Base-by-base conservation (phyloP, 345 rosid species). In the Brassica incana region DNA sequence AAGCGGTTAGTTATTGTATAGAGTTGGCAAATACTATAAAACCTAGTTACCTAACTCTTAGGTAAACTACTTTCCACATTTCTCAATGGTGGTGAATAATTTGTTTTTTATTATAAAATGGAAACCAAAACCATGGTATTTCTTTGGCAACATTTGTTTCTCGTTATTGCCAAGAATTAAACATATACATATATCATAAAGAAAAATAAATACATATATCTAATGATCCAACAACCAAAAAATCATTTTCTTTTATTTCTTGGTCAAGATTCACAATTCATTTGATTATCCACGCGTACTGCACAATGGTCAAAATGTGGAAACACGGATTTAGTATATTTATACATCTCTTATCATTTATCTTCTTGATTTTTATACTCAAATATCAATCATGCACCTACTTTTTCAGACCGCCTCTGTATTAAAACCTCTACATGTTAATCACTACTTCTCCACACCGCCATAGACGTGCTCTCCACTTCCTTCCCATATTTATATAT, bases 401-500 rank as follows among this genome's bases (percentile, higher is more conserved):
- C 67, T 64, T 64, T 30, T 45, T 73, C 32, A 43, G 33, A 54
- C 60, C 60, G 10, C 60, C 60, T 54, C 60, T 16, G 60, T 54
- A 54, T 54, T 54, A 15, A 54, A 54, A 73, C 23, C 27, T 8
- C 3, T 54, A 75, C 83, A 75, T 80, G 83, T 64, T 56, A 9
- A 36, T 64, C 83, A 80, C 79, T 75, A 80, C 83, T 50, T 74
- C 75, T 63, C 75, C 75, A 69, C 75, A 65, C 75, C 78, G 75
- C 71, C 75, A 80, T 18, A 74, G 56, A 75, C 83, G 79, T 80
- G 83, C 72, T 20, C 63, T 38, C 79, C 76, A 80, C 76, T 70
- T 69, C 45, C 68, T n/a, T 60, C 62, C 76, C 71, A 27, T 35
- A 62, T 6, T 16, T 56, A 54, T 63, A 73, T 50, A 69, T 67